phyloP scores from a whole-genome alignment of 2,329 filamentous ascomycete species.

The Penicillium occitanis region DNA sequence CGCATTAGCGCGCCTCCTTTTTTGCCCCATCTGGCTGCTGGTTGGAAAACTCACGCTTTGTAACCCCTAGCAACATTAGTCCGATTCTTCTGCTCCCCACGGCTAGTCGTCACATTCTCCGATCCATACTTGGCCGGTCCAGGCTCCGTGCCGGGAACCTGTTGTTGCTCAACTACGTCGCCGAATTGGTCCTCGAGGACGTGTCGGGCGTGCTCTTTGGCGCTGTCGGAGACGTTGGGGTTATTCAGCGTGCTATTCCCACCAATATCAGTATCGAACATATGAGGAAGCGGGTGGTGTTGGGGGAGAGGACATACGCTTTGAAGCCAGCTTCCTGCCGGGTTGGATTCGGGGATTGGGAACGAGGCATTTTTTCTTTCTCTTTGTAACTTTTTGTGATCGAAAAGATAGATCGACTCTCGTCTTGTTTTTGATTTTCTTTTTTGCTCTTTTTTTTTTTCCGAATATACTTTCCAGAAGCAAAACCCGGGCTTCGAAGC shows the following conservation, averaged over 20 bases:
- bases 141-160: neutral
- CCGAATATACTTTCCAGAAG: neutral
- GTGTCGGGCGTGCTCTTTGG: constrained; percentile 24
- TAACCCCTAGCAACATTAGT: constrained; percentile 28
- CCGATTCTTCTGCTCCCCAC: constrained; percentile 22
- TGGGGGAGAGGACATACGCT: constrained; percentile 21
- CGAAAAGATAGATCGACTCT: neutral
- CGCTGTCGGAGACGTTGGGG: constrained; percentile 23
- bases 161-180: constrained; percentile 9
- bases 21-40: too few relatives aligned
- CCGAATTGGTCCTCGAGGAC: constrained; percentile 24
- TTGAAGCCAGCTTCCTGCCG: constrained; percentile 28
- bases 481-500: neutral
- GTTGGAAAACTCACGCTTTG: constrained; percentile 25
- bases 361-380: constrained; percentile 17
- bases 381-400: neutral
- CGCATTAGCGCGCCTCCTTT: neutral
- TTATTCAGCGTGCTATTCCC: constrained; percentile 21
- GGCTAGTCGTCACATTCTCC: constrained; percentile 15
- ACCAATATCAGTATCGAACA: too few relatives aligned
- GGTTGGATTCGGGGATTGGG: constrained; percentile 18
- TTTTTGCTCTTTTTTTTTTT: neutral
- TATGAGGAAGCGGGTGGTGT: neutral
- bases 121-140: constrained; percentile 15
- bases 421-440: neutral